These are phyloP conservation scores for Candida tibetensis DNA, from an alignment of 805 yeast genomes.

Conservation along the genomic window DNA sequence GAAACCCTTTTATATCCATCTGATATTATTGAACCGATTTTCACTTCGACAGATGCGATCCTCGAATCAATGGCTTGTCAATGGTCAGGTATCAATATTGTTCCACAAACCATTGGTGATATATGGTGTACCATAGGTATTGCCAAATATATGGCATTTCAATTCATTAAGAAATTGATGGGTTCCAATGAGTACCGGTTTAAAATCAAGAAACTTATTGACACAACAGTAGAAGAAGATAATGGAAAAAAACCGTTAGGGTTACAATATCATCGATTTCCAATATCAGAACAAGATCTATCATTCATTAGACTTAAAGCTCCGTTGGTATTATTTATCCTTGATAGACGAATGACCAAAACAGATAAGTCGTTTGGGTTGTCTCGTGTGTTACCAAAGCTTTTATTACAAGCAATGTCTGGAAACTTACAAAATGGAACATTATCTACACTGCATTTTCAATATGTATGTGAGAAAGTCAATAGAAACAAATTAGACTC, in stretches of 20 bases:
- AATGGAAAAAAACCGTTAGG: constrained; percentile 82
- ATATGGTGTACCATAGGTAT: constrained; percentile 89
- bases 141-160: constrained; percentile 75
- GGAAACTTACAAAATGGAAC: constrained; percentile 82
- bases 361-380: constrained; percentile 93
- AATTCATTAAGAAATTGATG: constrained; percentile 66
- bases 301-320: constrained; percentile 74
- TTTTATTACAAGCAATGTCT: constrained; percentile 92
- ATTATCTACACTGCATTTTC: constrained; percentile 80
- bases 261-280: constrained; percentile 60
- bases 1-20: constrained; percentile 69
- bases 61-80: constrained; percentile 76
- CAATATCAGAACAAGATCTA: constrained; percentile 59
- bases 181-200: constrained; percentile 83
- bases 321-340: constrained; percentile 77
- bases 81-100: constrained; percentile 91
- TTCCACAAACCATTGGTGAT: constrained; percentile 76
- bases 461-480: constrained; percentile 91
- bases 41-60: constrained; percentile 62
- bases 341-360: constrained; percentile 92
- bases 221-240: constrained; percentile 68
- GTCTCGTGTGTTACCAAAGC: constrained; percentile 85
- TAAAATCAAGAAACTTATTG: constrained; percentile 61
- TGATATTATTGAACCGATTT: constrained; percentile 73
- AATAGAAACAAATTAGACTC: constrained; percentile 77